A percentile compares a stretch with the other conserved stretches of the same genome.
These are phyloP conservation scores for Senecio squalidus DNA, from an alignment of 140 eudicot genomes.

Conservation along the genomic window DNA sequence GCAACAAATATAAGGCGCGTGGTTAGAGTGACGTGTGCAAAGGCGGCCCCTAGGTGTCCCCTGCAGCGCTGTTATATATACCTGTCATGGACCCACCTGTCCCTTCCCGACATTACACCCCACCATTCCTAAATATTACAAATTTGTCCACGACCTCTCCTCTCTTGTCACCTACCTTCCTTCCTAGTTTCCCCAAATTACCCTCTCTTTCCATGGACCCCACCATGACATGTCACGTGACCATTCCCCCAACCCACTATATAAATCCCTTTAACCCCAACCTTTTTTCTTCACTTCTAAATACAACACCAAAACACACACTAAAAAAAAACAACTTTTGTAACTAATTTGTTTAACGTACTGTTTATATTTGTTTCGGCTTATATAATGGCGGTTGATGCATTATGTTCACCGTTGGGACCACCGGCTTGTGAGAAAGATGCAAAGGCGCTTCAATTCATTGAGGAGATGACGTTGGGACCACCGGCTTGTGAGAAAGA, in stretches of 20 bases:
- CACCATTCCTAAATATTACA: slow-evolving; percentile 18
- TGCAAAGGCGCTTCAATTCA: slow-evolving; percentile 72
- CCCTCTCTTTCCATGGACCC: slow-evolving; percentile 14
- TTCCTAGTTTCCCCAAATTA: slow-evolving; percentile 21
- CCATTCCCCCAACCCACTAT: slow-evolving; percentile 8
- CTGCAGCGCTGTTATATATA: not conserved
- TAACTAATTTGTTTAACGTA: not conserved
- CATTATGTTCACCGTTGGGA: slow-evolving; percentile 56
- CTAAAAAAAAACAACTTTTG: not conserved
- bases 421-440: slow-evolving; percentile 83
- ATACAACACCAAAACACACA: not conserved
- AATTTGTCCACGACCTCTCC: slow-evolving; percentile 31
- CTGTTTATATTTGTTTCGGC: no score
- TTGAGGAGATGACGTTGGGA: slow-evolving; percentile 78
- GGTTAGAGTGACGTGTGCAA: slow-evolving; percentile 35
- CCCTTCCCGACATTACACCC: slow-evolving; percentile 18
- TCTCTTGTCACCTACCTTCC: slow-evolving; percentile 23
- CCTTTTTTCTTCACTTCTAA: slow-evolving; percentile 13
- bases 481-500: slow-evolving; percentile 83
- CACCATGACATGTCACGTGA: slow-evolving; percentile 38
- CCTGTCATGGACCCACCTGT: slow-evolving; percentile 40
- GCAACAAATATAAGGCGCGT: slow-evolving; percentile 50
- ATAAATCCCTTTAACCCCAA: slow-evolving; percentile 19
- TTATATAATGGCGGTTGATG: slow-evolving; percentile 64
- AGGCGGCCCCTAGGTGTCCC: slow-evolving; percentile 30